Evolutionary conservation across 176 grass and related monocot genomes (phyloP).

Genomic region (Poa pratensis): DNA sequence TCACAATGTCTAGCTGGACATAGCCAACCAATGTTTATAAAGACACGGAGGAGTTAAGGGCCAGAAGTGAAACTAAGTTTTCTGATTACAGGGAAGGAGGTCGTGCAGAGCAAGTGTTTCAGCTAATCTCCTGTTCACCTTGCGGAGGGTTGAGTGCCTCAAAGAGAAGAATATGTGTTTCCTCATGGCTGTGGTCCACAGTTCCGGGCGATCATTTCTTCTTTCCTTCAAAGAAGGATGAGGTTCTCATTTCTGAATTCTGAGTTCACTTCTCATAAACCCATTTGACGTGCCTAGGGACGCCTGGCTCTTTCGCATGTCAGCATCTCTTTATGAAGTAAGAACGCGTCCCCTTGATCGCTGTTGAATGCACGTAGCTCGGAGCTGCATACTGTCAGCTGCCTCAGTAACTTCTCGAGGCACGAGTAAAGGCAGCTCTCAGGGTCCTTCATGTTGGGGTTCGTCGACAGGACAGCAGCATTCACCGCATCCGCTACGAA

Average conservation of each 20-base stretch:
- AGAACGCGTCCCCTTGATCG: constrained; percentile 79
- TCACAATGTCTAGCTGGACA: constrained; percentile 36
- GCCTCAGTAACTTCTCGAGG: constrained; percentile 89
- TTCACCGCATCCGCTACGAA: constrained; percentile 93
- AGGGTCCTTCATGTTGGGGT: constrained; percentile 67
- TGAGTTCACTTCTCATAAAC: constrained; percentile 12
- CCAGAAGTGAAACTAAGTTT: background rate
- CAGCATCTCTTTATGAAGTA: constrained; percentile 86
- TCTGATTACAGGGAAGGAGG: constrained; percentile 38
- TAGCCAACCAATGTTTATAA: constrained; percentile 29
- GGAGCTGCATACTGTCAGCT: constrained; percentile 83
- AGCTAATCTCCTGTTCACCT: constrained; percentile 8
- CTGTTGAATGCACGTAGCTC: constrained; percentile 65
- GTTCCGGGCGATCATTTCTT: constrained; percentile 14
- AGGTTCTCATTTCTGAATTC: constrained; percentile 2
- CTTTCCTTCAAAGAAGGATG: constrained; percentile 19
- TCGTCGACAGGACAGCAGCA: constrained; percentile 74
- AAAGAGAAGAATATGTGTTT: constrained; percentile 28
- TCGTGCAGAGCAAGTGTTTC: background rate
- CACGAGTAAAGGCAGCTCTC: constrained; percentile 75
- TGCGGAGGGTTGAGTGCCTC: constrained; percentile 4
- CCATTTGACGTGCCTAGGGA: constrained; percentile 22
- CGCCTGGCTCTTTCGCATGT: constrained; percentile 40
- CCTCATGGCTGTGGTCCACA: background rate
- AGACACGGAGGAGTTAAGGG: background rate